Evolutionary conservation across 176 grass and related monocot genomes (phyloP).

Genomic region (Tuctoria greenei): DNA sequence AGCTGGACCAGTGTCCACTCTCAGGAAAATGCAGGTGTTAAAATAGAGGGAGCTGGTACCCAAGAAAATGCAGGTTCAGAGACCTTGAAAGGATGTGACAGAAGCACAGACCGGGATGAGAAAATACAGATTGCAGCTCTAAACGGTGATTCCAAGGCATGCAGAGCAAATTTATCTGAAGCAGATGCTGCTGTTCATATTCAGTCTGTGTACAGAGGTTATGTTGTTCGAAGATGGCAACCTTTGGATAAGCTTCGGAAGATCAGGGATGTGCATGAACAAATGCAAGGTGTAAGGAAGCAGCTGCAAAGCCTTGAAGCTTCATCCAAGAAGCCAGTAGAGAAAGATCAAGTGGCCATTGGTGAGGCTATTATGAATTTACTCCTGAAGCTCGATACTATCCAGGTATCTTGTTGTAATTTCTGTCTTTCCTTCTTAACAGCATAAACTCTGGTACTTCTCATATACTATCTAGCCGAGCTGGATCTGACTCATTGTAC

Average conservation of each 20-base stretch:
- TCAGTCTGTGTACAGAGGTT: conserved; percentile 73
- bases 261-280: conserved; percentile 47
- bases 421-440: not conserved
- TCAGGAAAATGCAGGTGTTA: conserved; percentile 3
- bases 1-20: not conserved
- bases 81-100: conserved; percentile 24
- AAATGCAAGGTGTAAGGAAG: conserved; percentile 44
- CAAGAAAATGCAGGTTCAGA: conserved; percentile 22
- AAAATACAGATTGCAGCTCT: too few relatives aligned
- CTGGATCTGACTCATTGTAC: conserved; percentile 18
- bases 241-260: conserved; percentile 72
- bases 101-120: conserved; percentile 11
- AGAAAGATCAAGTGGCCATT: conserved; percentile 49
- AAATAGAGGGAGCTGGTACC: not conserved
- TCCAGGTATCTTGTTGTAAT: conserved; percentile 58
- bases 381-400: conserved; percentile 79
- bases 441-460: not conserved
- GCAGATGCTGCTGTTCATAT: conserved; percentile 55
- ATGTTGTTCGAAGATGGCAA: conserved; percentile 64
- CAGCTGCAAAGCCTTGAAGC: conserved; percentile 57
- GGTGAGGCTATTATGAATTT: conserved; percentile 83
- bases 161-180: conserved; percentile 35
- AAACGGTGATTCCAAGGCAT: not conserved
- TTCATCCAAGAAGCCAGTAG: conserved; percentile 26
- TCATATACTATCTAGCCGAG: not conserved